Conservation (phyloP, 306 rosid genomes). For the Vigna unguiculata region DNA sequence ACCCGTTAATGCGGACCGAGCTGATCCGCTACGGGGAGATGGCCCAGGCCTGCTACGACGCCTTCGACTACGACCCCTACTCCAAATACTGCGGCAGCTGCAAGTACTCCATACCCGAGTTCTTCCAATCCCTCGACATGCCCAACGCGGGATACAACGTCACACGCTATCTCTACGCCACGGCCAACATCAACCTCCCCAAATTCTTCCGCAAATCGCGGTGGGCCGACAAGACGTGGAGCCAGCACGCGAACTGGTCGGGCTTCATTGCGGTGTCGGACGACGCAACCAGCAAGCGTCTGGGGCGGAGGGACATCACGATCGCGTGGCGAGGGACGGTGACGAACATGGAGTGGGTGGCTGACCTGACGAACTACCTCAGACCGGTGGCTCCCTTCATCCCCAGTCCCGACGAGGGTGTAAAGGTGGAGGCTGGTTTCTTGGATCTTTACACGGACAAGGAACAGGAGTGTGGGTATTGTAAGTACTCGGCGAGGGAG, state of each 20-base stretch:
- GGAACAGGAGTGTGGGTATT: slow-evolving; percentile 56
- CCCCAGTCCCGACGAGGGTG: slow-evolving; percentile 58
- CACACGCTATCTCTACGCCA: slow-evolving; percentile 74
- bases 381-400: slow-evolving; percentile 54
- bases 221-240: slow-evolving; percentile 71
- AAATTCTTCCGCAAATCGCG: slow-evolving; percentile 69
- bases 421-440: slow-evolving; percentile 79
- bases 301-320: slow-evolving; percentile 74
- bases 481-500: slow-evolving; percentile 77
- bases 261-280: slow-evolving; percentile 76
- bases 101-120: slow-evolving; percentile 44
- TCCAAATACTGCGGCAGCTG: slow-evolving; percentile 87
- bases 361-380: slow-evolving; percentile 69
- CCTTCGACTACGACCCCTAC: slow-evolving; percentile 77
- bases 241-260: slow-evolving; percentile 79
- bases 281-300: slow-evolving; percentile 47
- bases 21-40: slow-evolving; percentile 80
- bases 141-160: slow-evolving; percentile 49
- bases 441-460: slow-evolving; percentile 73
- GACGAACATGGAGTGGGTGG: slow-evolving; percentile 79
- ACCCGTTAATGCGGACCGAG: slow-evolving; percentile 62
- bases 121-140: slow-evolving; percentile 50
- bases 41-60: slow-evolving; percentile 89
- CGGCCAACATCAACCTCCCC: slow-evolving; percentile 60
- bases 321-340: slow-evolving; percentile 89